A percentile compares a stretch with the other conserved stretches of the same genome.
phyloP scores from a whole-genome alignment of 352 stramenopile genomes.

The Pythium brachiatum region DNA sequence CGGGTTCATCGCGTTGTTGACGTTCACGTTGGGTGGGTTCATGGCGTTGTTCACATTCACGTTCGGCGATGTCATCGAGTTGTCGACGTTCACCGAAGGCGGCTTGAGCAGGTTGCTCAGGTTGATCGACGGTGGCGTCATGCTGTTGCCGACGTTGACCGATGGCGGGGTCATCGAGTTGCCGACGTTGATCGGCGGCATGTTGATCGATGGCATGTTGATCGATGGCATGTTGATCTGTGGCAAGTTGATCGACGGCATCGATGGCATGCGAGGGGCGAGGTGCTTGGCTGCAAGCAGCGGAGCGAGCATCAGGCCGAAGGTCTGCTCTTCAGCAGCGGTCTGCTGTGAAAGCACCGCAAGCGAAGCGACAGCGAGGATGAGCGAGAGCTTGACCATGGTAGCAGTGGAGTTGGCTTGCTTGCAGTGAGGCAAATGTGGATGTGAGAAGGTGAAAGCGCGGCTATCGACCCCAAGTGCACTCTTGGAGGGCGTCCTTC shows the following conservation, averaged over 20 bases:
- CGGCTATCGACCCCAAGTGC: too few species aligned
- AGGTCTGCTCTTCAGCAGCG: background rate
- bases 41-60: conserved; percentile 4
- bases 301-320: background rate
- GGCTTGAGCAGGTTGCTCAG: background rate
- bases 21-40: conserved; percentile 5
- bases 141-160: background rate
- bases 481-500: too few species aligned
- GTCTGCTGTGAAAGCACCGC: background rate
- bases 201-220: background rate
- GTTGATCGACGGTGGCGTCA: background rate
- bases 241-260: background rate
- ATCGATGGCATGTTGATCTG: background rate
- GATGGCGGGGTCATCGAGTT: background rate
- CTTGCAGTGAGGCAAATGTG: background rate
- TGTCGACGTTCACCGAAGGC: background rate
- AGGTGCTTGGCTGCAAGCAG: background rate
- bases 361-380: background rate
- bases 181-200: background rate
- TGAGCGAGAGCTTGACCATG: background rate
- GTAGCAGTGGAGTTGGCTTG: background rate
- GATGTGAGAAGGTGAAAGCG: background rate
- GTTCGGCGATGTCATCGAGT: background rate
- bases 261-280: background rate
- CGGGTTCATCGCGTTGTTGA: background rate